Evolutionary conservation across 2,329 filamentous ascomycete genomes (phyloP), one percentile per base, ranked within the genome.

Genomic region (Penicillium sp.): DNA sequence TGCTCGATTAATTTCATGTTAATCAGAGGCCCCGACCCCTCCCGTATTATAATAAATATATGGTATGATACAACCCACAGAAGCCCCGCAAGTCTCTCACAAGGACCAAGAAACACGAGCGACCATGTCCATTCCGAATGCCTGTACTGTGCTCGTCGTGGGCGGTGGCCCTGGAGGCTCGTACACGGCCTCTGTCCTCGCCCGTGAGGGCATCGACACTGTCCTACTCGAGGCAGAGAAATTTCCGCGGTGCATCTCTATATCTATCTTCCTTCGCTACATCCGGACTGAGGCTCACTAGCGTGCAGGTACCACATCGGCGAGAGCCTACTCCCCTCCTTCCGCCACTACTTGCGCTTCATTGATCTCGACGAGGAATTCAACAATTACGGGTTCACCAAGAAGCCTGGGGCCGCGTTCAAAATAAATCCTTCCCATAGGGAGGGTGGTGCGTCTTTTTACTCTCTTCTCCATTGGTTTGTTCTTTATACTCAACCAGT

Each of bases 291-390:
- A 4, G 26, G 5, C 26, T 26, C 26, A 26, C 26, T 26, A 3
- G 26, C 3, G 26, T 26, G 26, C 3, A 26, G 26, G 66, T 78
- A 78, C 62, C 75, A 78, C 60, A 71, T 78, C 26, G 76, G 76
- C 9, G 76, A 78, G 58, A 77, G 74, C 56, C 73, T 77, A 66
- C 64, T 78, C 6, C 66, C 75, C 7, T 76, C 75, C 1, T 73
- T 82, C 29, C 78, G 81, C 2, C 72, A 80, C 53, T 79, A 81
- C 45, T 66, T 84, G 3, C 68, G 75, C 15, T 83, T 84, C 59
- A 78, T 83, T 46, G 82, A 83, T 51, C 64, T 79, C 0, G 75
- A 83, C 35, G 56, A 59, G 4, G 59, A 38, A 8, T 63, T 50
- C n/a, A 30, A 35, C 9, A 38, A 49, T 11, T 44, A 60, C 47